A percentile compares a stretch with the other conserved stretches of the same genome.
phyloP scores from a whole-genome alignment of 2,329 filamentous ascomycete genomes.

The Tolypocladium album region DNA sequence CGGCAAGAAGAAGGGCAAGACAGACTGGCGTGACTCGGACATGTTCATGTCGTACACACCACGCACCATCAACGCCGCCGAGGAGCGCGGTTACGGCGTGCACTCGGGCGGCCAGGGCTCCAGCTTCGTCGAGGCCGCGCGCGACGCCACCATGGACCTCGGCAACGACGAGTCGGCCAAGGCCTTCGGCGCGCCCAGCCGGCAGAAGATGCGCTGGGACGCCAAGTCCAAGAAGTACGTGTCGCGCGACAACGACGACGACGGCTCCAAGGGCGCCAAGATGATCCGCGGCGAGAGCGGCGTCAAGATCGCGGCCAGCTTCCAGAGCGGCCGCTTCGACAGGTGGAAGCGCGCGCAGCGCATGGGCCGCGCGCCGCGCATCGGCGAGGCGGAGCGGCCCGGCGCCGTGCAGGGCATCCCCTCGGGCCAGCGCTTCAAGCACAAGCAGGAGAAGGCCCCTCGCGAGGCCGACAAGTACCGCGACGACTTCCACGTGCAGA shows the following conservation, averaged over 20 bases:
- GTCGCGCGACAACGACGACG: slow-evolving; percentile 81
- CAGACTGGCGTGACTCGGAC: slow-evolving; percentile 70
- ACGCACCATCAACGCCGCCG: slow-evolving; percentile 65
- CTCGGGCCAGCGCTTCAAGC: slow-evolving; percentile 55
- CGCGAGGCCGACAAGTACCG: slow-evolving; percentile 89
- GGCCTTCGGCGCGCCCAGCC: slow-evolving; percentile 66
- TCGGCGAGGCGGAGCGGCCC: slow-evolving; percentile 67
- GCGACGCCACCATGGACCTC: slow-evolving; percentile 83
- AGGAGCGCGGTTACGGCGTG: slow-evolving; percentile 89
- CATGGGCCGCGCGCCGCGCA: slow-evolving; percentile 64
- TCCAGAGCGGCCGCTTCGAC: slow-evolving; percentile 90
- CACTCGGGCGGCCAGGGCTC: slow-evolving; percentile 65
- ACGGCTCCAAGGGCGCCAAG: slow-evolving; percentile 62
- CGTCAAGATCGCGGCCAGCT: slow-evolving; percentile 89
- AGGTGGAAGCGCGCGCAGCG: slow-evolving; percentile 83
- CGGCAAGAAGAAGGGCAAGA: slow-evolving; percentile 37
- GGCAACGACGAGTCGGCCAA: slow-evolving; percentile 77
- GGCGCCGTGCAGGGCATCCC: slow-evolving; percentile 12
- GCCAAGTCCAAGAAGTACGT: slow-evolving; percentile 96
- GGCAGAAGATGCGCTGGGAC: slow-evolving; percentile 83
- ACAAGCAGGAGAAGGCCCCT: slow-evolving; percentile 78
- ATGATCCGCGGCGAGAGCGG: slow-evolving; percentile 85
- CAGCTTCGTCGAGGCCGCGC: slow-evolving; percentile 83
- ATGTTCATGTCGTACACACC: slow-evolving; percentile 97
- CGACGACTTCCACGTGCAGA: slow-evolving; percentile 81